Base-by-base conservation (phyloP, 495 filamentous ascomycete species). In the Daldinia childiae region DNA sequence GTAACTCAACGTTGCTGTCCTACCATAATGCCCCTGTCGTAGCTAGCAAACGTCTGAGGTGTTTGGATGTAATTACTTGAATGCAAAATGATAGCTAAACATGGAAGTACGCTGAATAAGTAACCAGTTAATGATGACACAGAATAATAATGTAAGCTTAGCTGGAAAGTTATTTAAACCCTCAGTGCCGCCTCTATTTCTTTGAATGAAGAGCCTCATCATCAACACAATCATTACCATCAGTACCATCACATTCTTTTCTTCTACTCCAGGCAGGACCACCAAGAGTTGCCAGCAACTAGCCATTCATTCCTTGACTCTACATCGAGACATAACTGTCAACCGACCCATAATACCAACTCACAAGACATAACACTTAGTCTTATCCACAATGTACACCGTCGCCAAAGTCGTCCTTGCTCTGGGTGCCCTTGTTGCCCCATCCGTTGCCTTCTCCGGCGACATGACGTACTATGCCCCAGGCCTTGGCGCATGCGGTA, bases 391-490 rank as follows among this genome's bases (percentile, higher is more conserved):
- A 4, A 73, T 73, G 71, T 41, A 54, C 29, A 62, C 66, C 11
- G 24, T 62, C 57, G 58, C 64, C 32, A 76, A 74, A 21, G 29
- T 61, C 39, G 14, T 62, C 39, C n/a, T 76, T 27, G 62, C 68
- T 62, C 27, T 72, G 2, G 57, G 39, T 2, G 29, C 61, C 27
- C 38, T 74, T 32, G 30, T 67, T 17, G 69, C 54, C 45, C 60
- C 68, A 6, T 58, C 57, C 2, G 3, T 73, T 26, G 74, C 71
- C n/a, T 74, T 68, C 74, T 71, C 64, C 11, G 82, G 82, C 17
- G 79, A 85, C 27, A 76, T 85, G 69, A 85, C 84, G 21, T 85
- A 80, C 68, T 86, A 77, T 65, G 29, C 48, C 6, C 70, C 83
- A 14, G 83, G 83, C 4, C 71, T 84, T 4, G 83, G 83, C 15